Conservation (phyloP, 495 filamentous ascomycete species). For the Penicillium verhagenii region DNA sequence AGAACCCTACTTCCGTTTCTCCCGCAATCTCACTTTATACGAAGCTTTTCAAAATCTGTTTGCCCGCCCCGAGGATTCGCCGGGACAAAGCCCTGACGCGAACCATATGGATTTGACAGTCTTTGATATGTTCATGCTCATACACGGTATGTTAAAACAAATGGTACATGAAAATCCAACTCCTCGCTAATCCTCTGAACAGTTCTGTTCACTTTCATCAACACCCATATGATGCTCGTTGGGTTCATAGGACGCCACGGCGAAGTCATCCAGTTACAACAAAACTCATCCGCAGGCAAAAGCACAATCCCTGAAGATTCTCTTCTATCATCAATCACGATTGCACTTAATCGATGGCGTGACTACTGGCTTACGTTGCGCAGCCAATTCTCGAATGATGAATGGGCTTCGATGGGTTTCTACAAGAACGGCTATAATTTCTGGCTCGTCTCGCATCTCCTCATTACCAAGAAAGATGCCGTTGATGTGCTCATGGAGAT, state of each 20-base stretch:
- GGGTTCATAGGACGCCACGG: slow-evolving; percentile 26
- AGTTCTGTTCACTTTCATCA: slow-evolving; percentile 48
- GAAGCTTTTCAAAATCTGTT: slow-evolving; percentile 40
- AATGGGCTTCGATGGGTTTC: slow-evolving; percentile 48
- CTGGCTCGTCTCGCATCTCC: slow-evolving; percentile 45
- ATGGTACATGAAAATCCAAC: too few species aligned
- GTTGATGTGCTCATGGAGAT: slow-evolving; percentile 48
- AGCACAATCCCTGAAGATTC: slow-evolving; percentile 35
- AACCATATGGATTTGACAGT: slow-evolving; percentile 26
- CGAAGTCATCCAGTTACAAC: slow-evolving; percentile 6
- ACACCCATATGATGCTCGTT: slow-evolving; percentile 44
- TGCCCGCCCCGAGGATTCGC: slow-evolving; percentile 13
- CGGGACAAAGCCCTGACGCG: slow-evolving; percentile 5
- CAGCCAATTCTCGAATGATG: slow-evolving; percentile 30
- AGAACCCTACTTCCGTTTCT: slow-evolving; percentile 35
- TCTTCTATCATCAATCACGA: slow-evolving; percentile 31
- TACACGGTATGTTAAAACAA: slow-evolving; percentile 38
- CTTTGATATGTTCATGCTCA: slow-evolving; percentile 46
- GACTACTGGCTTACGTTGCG: slow-evolving; percentile 37
- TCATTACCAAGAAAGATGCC: slow-evolving; percentile 48
- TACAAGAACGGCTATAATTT: slow-evolving; percentile 48
- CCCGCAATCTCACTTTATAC: slow-evolving; percentile 31
- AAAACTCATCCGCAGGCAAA: slow-evolving; percentile 3
- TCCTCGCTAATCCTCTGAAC: too few species aligned
- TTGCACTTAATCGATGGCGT: slow-evolving; percentile 39